phyloP scores from a whole-genome alignment of 305 asterid species.

The Rubia occidens region DNA sequence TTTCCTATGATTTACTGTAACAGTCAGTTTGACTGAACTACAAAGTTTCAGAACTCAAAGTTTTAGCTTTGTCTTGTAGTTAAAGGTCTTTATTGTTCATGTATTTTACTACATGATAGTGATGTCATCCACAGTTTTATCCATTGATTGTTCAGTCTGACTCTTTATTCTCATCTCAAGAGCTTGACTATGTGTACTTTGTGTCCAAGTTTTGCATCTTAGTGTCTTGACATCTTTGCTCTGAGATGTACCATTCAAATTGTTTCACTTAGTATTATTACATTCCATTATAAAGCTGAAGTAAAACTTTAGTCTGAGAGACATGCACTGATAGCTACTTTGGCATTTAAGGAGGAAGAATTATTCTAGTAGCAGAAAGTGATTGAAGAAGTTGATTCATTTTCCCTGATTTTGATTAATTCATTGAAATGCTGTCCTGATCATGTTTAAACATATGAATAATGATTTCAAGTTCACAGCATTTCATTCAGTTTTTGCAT shows the following conservation, averaged over 20 bases:
- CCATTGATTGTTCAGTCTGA: too few relatives aligned
- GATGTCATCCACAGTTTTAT: not conserved
- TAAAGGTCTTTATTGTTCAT: not conserved
- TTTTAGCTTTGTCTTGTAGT: not conserved
- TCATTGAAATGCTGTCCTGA: not conserved
- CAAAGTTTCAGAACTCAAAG: not conserved
- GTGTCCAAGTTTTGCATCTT: not conserved
- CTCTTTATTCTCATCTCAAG: not conserved
- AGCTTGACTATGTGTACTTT: not conserved
- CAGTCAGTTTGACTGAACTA: not conserved
- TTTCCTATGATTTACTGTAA: not conserved
- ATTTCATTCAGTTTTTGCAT: not conserved
- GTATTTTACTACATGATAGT: not conserved
- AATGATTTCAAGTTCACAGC: not conserved
- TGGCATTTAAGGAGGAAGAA: not conserved
- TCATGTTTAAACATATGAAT: not conserved
- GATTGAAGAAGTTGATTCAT: not conserved
- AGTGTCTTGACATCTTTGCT: not conserved
- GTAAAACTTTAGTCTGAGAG: not conserved
- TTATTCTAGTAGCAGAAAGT: not conserved
- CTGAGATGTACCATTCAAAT: not conserved
- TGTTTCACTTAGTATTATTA: not conserved
- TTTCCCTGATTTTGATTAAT: not conserved
- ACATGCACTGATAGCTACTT: not conserved
- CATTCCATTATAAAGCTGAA: not conserved